A percentile compares a stretch with the other conserved stretches of the same genome.
These are phyloP conservation scores for Entomophthora muscae DNA, from an alignment of 371 early-diverging fungal species.

Conservation along the genomic window DNA sequence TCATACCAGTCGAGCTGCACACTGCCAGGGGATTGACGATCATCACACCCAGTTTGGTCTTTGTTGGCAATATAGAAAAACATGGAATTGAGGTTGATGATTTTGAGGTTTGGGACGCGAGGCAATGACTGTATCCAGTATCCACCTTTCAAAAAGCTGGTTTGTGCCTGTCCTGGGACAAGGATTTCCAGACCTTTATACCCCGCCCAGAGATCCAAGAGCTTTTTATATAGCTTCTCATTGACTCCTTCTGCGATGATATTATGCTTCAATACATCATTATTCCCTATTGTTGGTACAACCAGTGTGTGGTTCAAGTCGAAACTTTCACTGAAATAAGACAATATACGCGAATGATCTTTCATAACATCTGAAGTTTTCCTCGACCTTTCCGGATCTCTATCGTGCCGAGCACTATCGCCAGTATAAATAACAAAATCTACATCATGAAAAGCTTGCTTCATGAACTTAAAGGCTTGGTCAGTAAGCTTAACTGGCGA, in stretches of 20 bases:
- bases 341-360: conserved; percentile 16
- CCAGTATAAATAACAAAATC: conserved; percentile 31
- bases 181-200: conserved; percentile 5
- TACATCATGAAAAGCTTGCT: conserved; percentile 14
- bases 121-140: conserved; percentile 7
- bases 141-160: conserved; percentile 10
- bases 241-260: conserved; percentile 8
- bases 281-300: conserved; percentile 27
- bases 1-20: conserved; percentile 19
- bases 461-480: conserved; percentile 20
- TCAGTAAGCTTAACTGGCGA: conserved; percentile 17
- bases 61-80: conserved; percentile 17
- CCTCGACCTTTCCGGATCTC: conserved; percentile 16
- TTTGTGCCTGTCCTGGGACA: neutral
- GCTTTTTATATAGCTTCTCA: neutral
- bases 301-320: conserved; percentile 14
- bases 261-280: conserved; percentile 19
- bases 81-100: conserved; percentile 13
- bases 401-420: conserved; percentile 24
- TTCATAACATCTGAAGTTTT: conserved; percentile 12
- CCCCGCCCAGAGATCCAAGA: neutral
- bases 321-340: conserved; percentile 16
- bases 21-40: conserved; percentile 13
- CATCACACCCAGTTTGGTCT: conserved; percentile 14
- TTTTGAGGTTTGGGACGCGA: conserved; percentile 8